phyloP scores from a whole-genome alignment of 257 asterid species.

The Ilex asprella region DNA sequence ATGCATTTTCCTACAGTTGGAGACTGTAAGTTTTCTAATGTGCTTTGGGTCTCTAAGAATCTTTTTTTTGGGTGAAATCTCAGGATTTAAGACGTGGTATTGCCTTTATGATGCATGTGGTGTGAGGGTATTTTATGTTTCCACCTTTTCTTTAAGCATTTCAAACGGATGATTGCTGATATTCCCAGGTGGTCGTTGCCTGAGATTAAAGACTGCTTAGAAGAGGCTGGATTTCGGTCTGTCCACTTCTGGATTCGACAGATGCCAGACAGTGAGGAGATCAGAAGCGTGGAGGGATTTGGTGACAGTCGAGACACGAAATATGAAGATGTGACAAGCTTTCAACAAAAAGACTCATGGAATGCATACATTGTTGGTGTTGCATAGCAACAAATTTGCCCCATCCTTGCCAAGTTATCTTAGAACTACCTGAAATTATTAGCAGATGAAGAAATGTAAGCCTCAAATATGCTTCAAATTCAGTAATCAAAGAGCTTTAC shows the following conservation, averaged over 20 bases:
- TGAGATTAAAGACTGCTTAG: constrained; percentile 82
- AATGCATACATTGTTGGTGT: constrained; percentile 86
- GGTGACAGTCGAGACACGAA: constrained; percentile 63
- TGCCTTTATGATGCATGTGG: background rate
- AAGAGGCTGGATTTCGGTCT: constrained; percentile 80
- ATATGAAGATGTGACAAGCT: constrained; percentile 78
- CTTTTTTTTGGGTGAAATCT: background rate
- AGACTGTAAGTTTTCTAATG: constrained; percentile 67
- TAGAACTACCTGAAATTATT: background rate
- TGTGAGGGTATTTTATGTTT: background rate
- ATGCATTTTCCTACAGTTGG: constrained; percentile 98
- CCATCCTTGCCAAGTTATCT: background rate
- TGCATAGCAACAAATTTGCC: constrained; percentile 28
- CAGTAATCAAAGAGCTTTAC: no score
- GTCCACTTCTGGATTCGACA: constrained; percentile 82
- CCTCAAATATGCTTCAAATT: no score
- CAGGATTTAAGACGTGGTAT: background rate
- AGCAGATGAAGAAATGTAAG: background rate
- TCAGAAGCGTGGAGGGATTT: constrained; percentile 58
- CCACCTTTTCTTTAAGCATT: no score
- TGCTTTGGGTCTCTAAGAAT: background rate
- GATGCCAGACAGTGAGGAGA: constrained; percentile 80
- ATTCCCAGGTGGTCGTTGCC: constrained; percentile 86
- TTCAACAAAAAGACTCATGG: constrained; percentile 95
- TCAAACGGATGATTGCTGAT: background rate